phyloP scores from a whole-genome alignment of 169 alveolate genomes.

The Cryptosporidium sp. region DNA sequence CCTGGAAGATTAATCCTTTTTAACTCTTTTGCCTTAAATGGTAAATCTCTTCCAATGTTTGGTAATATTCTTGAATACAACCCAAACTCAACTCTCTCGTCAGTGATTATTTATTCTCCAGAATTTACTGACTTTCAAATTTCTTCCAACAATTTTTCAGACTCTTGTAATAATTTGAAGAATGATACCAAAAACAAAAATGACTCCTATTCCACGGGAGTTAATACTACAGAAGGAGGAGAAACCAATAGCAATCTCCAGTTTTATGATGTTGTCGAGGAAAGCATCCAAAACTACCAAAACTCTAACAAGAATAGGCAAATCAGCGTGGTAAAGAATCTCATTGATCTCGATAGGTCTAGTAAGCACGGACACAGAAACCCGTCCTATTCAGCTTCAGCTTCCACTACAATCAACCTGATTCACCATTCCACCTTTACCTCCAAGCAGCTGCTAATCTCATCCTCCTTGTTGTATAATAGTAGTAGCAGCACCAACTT shows the following conservation, averaged over 20 bases:
- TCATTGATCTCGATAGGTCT: slow-evolving; percentile 4
- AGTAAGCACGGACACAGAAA: background rate
- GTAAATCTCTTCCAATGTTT: slow-evolving; percentile 11
- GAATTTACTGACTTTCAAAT: slow-evolving; percentile 1
- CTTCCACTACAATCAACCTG: background rate
- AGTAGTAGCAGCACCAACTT: no score
- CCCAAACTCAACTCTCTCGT: background rate
- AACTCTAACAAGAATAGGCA: slow-evolving; percentile 23
- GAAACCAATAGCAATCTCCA: background rate
- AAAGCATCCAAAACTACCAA: slow-evolving; percentile 23
- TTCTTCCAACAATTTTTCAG: no score
- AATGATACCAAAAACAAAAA: background rate
- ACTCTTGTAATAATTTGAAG: background rate
- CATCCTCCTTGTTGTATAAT: no score
- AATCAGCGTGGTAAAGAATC: slow-evolving; percentile 13
- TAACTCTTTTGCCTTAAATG: background rate
- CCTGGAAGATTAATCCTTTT: slow-evolving; percentile 54
- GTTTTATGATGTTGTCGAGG: slow-evolving; percentile 58
- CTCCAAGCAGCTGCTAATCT: background rate
- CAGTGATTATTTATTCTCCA: slow-evolving; percentile 15
- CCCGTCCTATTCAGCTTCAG: background rate
- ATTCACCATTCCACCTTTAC: slow-evolving; percentile 19
- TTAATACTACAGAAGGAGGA: no score
- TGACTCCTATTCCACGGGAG: no score
- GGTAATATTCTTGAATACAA: slow-evolving; percentile 26